These are phyloP conservation scores for Oleoguttula mirabilis DNA, from an alignment of 495 filamentous ascomycete genomes.

Conservation along the genomic window DNA sequence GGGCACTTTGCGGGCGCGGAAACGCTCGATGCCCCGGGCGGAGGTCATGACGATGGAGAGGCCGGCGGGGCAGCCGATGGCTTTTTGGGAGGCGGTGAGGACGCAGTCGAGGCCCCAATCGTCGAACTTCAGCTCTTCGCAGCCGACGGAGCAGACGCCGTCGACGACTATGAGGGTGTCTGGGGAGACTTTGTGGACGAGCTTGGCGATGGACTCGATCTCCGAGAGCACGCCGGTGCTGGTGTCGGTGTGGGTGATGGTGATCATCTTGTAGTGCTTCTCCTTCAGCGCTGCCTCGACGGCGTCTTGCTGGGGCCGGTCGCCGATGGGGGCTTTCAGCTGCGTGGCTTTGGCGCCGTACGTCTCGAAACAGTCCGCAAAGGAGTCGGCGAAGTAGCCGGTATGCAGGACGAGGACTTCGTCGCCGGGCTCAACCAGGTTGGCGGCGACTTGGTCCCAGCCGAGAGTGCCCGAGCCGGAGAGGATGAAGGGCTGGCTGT, in stretches of 20 bases:
- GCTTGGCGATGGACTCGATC: conserved; percentile 65
- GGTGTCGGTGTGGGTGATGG: conserved; percentile 93
- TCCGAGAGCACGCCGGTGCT: conserved; percentile 92
- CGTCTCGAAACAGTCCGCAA: conserved; percentile 77
- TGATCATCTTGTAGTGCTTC: conserved; percentile 84
- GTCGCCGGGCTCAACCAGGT: conserved; percentile 76
- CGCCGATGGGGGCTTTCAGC: conserved; percentile 77
- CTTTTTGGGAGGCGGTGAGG: conserved; percentile 90
- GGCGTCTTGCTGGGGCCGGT: conserved; percentile 73
- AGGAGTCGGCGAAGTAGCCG: conserved; percentile 94
- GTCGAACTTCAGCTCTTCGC: conserved; percentile 91
- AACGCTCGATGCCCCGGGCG: conserved; percentile 71
- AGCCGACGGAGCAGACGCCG: conserved; percentile 92
- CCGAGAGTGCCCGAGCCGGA: conserved; percentile 90
- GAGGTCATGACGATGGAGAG: conserved; percentile 86
- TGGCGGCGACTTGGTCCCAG: conserved; percentile 90
- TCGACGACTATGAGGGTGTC: conserved; percentile 86
- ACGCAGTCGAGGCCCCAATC: conserved; percentile 89
- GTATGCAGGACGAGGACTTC: conserved; percentile 86
- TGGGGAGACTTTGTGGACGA: conserved; percentile 75
- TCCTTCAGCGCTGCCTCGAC: conserved; percentile 76
- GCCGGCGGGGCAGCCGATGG: conserved; percentile 86
- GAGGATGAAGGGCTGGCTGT: conserved; percentile 83
- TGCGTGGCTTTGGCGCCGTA: conserved; percentile 86
- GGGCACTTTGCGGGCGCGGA: conserved; percentile 65